Percentiles rank a stretch among this genome's conserved stretches.
These are phyloP conservation scores for Phytophthora palmivora DNA, from an alignment of 352 stramenopile genomes.

Conservation along the genomic window DNA sequence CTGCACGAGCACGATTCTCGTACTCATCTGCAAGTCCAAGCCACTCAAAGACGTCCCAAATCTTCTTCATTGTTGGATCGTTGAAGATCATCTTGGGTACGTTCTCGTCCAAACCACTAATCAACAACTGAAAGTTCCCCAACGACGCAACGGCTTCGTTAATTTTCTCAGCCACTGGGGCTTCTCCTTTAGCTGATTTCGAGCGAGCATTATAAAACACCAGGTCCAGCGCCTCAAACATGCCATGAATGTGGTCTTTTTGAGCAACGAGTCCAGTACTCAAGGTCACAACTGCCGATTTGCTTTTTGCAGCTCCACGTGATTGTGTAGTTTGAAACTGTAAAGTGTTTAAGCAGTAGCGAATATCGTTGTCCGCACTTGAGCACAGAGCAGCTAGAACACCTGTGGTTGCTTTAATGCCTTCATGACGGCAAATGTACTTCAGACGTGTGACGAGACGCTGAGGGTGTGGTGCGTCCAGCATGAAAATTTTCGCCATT, in stretches of 20 bases:
- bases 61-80: constrained; percentile 89
- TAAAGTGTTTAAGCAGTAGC: constrained; percentile 96
- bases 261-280: constrained; percentile 51
- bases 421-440: constrained; percentile 92
- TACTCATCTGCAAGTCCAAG: constrained; percentile 82
- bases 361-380: constrained; percentile 91
- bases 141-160: constrained; percentile 74
- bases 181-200: constrained; percentile 49
- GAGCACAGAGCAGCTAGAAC: constrained; percentile 63
- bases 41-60: constrained; percentile 85
- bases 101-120: constrained; percentile 92
- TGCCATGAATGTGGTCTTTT: constrained; percentile 65
- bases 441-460: constrained; percentile 93
- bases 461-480: constrained; percentile 84
- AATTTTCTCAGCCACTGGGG: constrained; percentile 56
- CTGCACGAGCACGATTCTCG: constrained; percentile 57
- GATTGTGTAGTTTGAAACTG: constrained; percentile 92
- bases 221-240: constrained; percentile 75
- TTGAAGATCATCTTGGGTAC: constrained; percentile 89
- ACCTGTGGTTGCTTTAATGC: constrained; percentile 78
- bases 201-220: constrained; percentile 76
- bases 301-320: constrained; percentile 19
- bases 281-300: constrained; percentile 28
- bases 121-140: constrained; percentile 80
- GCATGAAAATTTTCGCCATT: constrained; percentile 94